Percentiles rank a stretch among this genome's conserved stretches.
Conservation (phyloP, 176 grass and related monocot species). For the Zea luxurians region DNA sequence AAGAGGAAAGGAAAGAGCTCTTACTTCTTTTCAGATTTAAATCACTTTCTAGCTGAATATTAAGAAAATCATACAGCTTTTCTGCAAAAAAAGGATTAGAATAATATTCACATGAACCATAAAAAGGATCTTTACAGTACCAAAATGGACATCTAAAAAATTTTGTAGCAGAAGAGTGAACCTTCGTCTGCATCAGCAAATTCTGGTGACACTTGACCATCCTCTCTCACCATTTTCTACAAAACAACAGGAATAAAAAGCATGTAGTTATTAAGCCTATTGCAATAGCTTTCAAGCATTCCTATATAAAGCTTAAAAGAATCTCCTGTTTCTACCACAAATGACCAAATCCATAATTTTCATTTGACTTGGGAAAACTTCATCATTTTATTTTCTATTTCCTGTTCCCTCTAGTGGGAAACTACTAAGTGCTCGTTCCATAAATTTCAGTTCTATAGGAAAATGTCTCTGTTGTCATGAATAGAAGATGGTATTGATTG, state of each 20-base stretch:
- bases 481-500: neutral
- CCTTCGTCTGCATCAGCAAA: slow-evolving; percentile 84
- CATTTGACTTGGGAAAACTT: neutral
- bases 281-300: neutral
- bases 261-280: neutral
- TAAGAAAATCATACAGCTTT: slow-evolving; percentile 69
- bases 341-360: neutral
- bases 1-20: neutral
- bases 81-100: slow-evolving; percentile 62
- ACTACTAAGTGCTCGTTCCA: too few species aligned
- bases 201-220: slow-evolving; percentile 65
- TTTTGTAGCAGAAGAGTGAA: neutral
- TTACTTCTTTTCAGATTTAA: slow-evolving; percentile 37
- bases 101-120: neutral
- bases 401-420: too few species aligned
- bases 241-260: slow-evolving; percentile 34
- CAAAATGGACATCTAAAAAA: neutral
- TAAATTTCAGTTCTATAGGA: neutral
- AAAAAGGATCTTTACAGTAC: neutral
- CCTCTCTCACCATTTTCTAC: slow-evolving; percentile 68
- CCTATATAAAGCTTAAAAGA: neutral
- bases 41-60: slow-evolving; percentile 80
- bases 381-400: neutral
- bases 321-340: neutral
- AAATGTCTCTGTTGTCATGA: neutral